Conservation (phyloP, 257 asterid genomes). For the Gardenia jasminoides region DNA sequence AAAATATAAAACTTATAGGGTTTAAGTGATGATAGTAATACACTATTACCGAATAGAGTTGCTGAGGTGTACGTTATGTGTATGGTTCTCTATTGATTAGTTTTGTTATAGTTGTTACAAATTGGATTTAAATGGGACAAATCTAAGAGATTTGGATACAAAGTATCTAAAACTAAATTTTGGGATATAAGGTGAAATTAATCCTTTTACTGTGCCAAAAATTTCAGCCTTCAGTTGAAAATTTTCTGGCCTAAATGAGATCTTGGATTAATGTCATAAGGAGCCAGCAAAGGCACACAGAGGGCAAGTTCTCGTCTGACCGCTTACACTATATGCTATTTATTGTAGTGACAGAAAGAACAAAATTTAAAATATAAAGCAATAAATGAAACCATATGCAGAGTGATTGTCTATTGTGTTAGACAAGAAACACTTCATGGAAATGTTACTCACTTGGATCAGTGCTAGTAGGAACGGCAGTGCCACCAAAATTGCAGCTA, state of each 20-base stretch:
- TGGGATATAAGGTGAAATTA: too few relatives aligned
- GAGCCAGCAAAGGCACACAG: neutral
- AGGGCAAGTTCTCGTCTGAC: neutral
- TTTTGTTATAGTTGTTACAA: too few relatives aligned
- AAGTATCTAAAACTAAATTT: too few relatives aligned
- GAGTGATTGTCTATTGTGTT: neutral
- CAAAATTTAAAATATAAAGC: neutral
- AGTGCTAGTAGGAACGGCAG: constrained; percentile 60
- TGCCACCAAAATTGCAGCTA: constrained; percentile 74
- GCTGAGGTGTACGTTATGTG: too few relatives aligned
- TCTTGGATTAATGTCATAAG: neutral
- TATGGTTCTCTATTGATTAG: too few relatives aligned
- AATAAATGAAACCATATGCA: neutral
- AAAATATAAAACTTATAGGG: too few relatives aligned
- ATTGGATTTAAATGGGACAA: too few relatives aligned
- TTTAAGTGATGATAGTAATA: too few relatives aligned
- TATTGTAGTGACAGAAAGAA: neutral
- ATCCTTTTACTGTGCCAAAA: neutral
- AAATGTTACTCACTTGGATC: constrained; percentile 59
- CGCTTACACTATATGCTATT: too few relatives aligned
- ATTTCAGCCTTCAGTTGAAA: neutral
- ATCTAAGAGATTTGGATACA: too few relatives aligned
- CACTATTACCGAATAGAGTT: too few relatives aligned
- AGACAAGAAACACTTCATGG: neutral
- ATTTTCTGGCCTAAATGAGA: neutral